These are phyloP conservation scores for Sugiyamaella floridensis DNA, from an alignment of 805 yeast species.

Conservation along the genomic window DNA sequence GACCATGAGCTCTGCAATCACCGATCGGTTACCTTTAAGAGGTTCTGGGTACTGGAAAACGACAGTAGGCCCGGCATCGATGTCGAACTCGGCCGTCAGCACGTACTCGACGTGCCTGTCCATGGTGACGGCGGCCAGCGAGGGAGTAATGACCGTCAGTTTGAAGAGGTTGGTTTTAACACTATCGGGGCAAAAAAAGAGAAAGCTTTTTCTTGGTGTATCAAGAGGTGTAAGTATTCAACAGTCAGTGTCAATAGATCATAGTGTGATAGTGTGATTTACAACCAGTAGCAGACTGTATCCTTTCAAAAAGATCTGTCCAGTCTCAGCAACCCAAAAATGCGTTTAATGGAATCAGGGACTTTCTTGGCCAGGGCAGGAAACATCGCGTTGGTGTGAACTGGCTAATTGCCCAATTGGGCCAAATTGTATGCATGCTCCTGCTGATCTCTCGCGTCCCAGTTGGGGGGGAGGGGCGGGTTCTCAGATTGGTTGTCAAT, in stretches of 20 bases:
- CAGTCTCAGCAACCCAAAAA: not conserved
- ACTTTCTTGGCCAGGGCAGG: not conserved
- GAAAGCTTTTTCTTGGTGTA: no score
- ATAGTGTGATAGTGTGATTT: not conserved
- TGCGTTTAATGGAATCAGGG: not conserved
- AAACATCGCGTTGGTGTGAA: not conserved
- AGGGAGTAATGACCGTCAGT: not conserved
- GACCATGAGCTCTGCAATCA: slow-evolving; percentile 50
- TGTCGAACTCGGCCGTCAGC: slow-evolving; percentile 72
- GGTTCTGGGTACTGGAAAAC: slow-evolving; percentile 50
- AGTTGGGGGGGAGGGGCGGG: no score
- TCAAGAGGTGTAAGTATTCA: not conserved
- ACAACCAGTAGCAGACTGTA: no score
- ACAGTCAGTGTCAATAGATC: not conserved
- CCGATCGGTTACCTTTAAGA: slow-evolving; percentile 20
- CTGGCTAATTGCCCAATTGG: not conserved
- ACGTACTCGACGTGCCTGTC: slow-evolving; percentile 44
- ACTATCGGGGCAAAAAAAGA: no score
- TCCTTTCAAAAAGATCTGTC: not conserved
- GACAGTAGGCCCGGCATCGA: slow-evolving; percentile 63
- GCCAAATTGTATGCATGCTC: not conserved
- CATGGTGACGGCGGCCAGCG: not conserved
- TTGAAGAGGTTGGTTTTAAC: no score
- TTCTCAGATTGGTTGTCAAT: no score
- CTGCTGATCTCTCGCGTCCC: not conserved